Base-by-base conservation (phyloP, 164 flowering plant genomes). In the Umbellularia californica region DNA sequence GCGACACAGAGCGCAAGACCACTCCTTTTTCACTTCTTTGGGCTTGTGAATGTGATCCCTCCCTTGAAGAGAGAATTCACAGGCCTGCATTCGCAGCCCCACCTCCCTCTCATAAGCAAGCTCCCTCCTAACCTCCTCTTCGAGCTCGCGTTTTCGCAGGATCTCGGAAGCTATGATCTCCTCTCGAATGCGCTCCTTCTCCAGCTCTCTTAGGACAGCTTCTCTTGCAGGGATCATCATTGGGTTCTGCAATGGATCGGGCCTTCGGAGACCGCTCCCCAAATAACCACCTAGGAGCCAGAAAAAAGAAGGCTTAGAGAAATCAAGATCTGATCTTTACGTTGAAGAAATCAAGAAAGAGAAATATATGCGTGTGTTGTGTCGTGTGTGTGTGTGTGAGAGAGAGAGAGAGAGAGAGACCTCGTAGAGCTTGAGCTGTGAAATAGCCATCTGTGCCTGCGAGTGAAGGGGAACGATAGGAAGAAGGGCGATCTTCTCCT, bases 91-190 rank as follows among this genome's bases (percentile, higher is more conserved):
- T 23, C 77, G 77, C 4, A 77, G 23, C 60, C 30, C 74, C 0
- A 78, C 13, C 58, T 77, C 82, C 17, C 82, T 60, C 77, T 84
- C 85, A 67, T 82, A 62, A 17, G 72, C 76, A 17, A 82, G 2
- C 62, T 84, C 87, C 60, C 80, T 75, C 64, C 85, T 73, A 20
- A 82, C 85, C 66, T 84, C 85, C 2, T 75, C 82, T 62, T 82
- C 87, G 15, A 84, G 73, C 30, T 66, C 75, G 10, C 79, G 72
- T 74, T 72, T 78, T 9, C 80, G 69, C 0, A 68, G 13, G n/a
- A 75, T 50, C 75, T 84, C 85, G 27, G 58, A 68, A 1, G 79
- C 82, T 6, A 81, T 51, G 63, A 82, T 80, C 78, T 84, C 82
- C 20, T 81, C 81, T 24, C 84, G 76, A 3, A 82, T 82, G 63